A percentile compares a stretch with the other conserved stretches of the same genome.
phyloP scores from a whole-genome alignment of 768 basidiomycete species.

The Termitomyces bulborhizus region DNA sequence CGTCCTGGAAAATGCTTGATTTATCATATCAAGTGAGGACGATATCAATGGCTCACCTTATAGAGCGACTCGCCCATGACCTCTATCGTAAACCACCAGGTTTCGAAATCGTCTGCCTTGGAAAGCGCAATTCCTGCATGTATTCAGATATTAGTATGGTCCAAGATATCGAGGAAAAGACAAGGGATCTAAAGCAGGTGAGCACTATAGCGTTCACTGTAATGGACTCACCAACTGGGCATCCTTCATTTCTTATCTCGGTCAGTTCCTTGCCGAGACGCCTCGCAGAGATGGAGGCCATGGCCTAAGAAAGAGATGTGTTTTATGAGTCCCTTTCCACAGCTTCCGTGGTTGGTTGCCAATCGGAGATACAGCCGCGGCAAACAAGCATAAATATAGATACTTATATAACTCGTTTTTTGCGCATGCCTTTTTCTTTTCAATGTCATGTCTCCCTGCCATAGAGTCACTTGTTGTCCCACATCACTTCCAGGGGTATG shows the following conservation, averaged over 20 bases:
- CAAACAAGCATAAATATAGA: slow-evolving; percentile 12
- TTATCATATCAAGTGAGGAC: not conserved
- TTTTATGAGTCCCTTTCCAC: not conserved
- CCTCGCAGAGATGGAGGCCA: slow-evolving; percentile 59
- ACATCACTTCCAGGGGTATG: slow-evolving; percentile 30
- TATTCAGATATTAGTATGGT: slow-evolving; percentile 1
- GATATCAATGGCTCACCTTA: slow-evolving; percentile 36
- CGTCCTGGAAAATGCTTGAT: slow-evolving; percentile 40
- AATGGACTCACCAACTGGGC: slow-evolving; percentile 49
- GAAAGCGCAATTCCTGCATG: slow-evolving; percentile 65
- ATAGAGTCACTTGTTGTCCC: slow-evolving; percentile 68
- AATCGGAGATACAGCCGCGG: not conserved
- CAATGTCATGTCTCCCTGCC: slow-evolving; percentile 47
- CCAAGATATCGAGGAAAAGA: not conserved
- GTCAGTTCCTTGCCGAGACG: slow-evolving; percentile 66
- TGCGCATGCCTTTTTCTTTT: slow-evolving; percentile 5
- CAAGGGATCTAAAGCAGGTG: not conserved
- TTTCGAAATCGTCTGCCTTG: slow-evolving; percentile 70
- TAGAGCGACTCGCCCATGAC: slow-evolving; percentile 83
- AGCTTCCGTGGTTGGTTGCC: not conserved
- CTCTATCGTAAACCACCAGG: slow-evolving; percentile 75
- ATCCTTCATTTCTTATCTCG: slow-evolving; percentile 61
- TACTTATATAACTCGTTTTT: slow-evolving; percentile 19
- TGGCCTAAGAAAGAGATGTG: slow-evolving; percentile 16
- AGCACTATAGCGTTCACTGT: not conserved